A percentile compares a stretch with the other conserved stretches of the same genome.
phyloP scores from a whole-genome alignment of 2,329 filamentous ascomycete genomes.

The Pseudogymnoascus sp. region DNA sequence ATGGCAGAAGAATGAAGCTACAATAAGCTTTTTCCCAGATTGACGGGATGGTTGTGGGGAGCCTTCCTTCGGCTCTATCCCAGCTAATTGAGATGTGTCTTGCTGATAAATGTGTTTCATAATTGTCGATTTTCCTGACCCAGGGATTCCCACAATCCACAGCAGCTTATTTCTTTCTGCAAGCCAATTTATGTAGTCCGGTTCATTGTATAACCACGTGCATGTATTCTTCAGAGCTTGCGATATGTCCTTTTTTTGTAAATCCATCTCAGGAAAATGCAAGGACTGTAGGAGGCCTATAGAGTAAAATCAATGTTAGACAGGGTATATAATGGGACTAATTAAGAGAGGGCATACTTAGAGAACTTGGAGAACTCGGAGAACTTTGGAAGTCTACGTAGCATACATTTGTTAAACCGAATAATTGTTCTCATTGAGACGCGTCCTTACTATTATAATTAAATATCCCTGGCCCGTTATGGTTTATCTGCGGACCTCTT shows the following conservation, averaged over 20 bases:
- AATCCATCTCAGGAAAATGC: not conserved
- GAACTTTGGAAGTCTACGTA: not conserved
- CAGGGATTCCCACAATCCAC: conserved; percentile 19
- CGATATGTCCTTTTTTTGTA: not conserved
- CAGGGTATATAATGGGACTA: not conserved
- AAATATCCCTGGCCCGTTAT: not conserved
- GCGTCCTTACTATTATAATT: not conserved
- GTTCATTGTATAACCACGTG: conserved; percentile 12
- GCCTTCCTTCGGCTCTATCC: not conserved
- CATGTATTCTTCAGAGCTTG: conserved; percentile 13
- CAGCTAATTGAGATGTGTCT: not conserved
- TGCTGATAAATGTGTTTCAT: conserved; percentile 15
- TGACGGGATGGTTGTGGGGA: not conserved
- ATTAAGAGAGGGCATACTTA: not conserved
- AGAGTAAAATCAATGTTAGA: not conserved
- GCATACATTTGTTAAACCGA: not conserved
- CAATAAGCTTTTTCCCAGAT: not conserved
- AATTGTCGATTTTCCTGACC: conserved; percentile 15
- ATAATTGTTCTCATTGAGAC: not conserved
- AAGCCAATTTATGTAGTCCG: conserved; percentile 15
- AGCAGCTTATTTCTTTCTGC: conserved; percentile 10
- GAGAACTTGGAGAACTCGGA: too few relatives aligned
- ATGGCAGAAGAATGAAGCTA: not conserved
- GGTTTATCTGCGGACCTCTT: not conserved
- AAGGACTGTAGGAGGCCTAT: not conserved